A percentile compares a stretch with the other conserved stretches of the same genome.
phyloP scores from a whole-genome alignment of 2,329 filamentous ascomycete genomes.

The Hirsutella thompsonii region DNA sequence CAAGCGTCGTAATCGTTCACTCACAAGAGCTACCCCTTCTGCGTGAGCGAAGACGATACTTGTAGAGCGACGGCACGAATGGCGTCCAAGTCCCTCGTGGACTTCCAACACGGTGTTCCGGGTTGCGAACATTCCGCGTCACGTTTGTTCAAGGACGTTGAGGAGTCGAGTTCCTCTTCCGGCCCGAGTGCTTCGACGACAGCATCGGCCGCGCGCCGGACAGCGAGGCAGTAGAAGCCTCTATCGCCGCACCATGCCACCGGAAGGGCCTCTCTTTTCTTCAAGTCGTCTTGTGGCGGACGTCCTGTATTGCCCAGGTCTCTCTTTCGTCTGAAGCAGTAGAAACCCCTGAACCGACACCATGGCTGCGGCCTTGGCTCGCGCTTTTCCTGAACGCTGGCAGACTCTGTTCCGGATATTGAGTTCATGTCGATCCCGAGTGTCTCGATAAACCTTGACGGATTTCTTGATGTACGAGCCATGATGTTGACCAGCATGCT shows the following conservation, averaged over 20 bases:
- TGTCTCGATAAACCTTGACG: slow-evolving; percentile 17
- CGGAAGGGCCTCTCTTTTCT: not conserved
- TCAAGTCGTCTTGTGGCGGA: not conserved
- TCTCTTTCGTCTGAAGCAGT: slow-evolving; percentile 22
- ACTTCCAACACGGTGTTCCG: slow-evolving; percentile 1
- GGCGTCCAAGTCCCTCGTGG: slow-evolving; percentile 12
- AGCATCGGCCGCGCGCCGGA: slow-evolving; percentile 20
- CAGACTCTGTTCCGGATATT: slow-evolving; percentile 8
- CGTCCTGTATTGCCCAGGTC: not conserved
- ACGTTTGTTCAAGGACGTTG: not conserved
- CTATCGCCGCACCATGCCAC: too few species aligned
- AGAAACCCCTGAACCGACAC: slow-evolving; percentile 17
- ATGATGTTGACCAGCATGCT: slow-evolving; percentile 24
- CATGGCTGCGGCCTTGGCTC: slow-evolving; percentile 14
- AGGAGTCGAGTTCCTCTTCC: slow-evolving; percentile 1
- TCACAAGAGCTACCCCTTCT: not conserved
- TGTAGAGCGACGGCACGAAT: not conserved
- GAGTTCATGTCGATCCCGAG: slow-evolving; percentile 14
- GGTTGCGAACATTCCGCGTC: not conserved
- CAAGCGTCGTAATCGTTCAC: not conserved
- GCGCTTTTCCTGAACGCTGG: slow-evolving; percentile 7
- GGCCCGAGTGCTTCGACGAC: slow-evolving; percentile 17
- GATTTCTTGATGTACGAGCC: slow-evolving; percentile 16
- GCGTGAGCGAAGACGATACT: not conserved
- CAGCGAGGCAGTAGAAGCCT: slow-evolving; percentile 20